Base-by-base conservation (phyloP, 768 basidiomycete genomes). In the Naganishia kalamii region DNA sequence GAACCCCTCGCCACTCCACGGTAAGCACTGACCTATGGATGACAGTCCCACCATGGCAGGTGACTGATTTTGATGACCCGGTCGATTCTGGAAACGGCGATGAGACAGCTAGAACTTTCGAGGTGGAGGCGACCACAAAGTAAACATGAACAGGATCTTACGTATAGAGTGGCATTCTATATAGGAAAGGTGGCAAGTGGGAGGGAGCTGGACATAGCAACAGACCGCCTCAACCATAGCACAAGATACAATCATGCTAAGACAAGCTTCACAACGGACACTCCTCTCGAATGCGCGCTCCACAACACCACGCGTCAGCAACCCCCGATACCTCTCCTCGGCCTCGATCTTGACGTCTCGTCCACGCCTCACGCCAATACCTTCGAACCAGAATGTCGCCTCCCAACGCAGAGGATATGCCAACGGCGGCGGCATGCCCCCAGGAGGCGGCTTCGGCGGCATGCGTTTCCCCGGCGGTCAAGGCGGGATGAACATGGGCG, bases 391-490 rank as follows among this genome's bases (percentile, higher is more conserved):
- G 13, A 6, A 30, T 49, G 48, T 15, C 7, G 15, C 19, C 48
- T 29, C 27, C 32, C 48, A 49, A 30, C 10, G 23, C 12, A 44
- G 60, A 43, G 41, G 41, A 29, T 61, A 61, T 32, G 60, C 60
- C 12, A 46, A 46, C 27, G 50, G 63, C 3, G 35, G 62, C 43
- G 65, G 64, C 29, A 50, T 27, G 59, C 65, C 65, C 4, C 59
- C 59, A 12, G 40, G 40, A 21, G 52, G 54, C n/a, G 60, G 59
- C 3, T 43, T 43, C 5, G 68, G 68, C 5, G 74, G 75, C 0
- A 75, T 74, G 72, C 47, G 70, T 4, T 74, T 74, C 41, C 74
- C 72, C 1, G 74, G 74, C 23, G 70, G 70, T n/a, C 11, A 8
- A 19, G 67, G 69, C 11, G 64, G 65, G 32, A 67, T 70, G 69